phyloP scores from a whole-genome alignment of 1,284 basidiomycete species.

The Apiotrichum veenhuisii region DNA sequence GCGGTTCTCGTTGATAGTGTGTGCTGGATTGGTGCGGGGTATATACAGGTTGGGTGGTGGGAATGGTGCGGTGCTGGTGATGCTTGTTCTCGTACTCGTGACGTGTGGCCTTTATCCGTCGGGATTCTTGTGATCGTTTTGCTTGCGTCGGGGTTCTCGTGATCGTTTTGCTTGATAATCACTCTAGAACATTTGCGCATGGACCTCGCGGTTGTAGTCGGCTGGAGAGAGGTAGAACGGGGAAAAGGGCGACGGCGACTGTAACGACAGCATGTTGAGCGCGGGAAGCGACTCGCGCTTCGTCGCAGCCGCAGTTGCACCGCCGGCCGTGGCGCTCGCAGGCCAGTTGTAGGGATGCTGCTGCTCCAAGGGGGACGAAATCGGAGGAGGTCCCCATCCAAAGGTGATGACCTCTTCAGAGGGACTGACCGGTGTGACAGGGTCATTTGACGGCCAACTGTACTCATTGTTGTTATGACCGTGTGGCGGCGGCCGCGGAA shows the following conservation, averaged over 20 bases:
- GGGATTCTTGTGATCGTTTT: too few species aligned
- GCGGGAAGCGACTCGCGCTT: neutral
- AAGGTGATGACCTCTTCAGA: slow-evolving; percentile 1
- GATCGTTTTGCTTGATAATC: too few species aligned
- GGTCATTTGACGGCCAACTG: neutral
- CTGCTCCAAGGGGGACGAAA: neutral
- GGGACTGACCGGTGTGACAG: slow-evolving; percentile 1
- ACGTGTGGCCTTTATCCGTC: too few species aligned
- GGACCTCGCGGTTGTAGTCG: neutral
- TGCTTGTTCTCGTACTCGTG: too few species aligned
- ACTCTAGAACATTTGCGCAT: neutral
- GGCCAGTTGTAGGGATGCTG: neutral
- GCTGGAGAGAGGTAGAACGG: slow-evolving; percentile 1
- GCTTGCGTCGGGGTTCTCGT: too few species aligned
- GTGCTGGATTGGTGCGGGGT: too few species aligned
- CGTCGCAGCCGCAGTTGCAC: neutral
- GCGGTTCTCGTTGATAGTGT: too few species aligned
- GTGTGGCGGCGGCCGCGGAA: neutral
- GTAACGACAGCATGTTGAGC: neutral
- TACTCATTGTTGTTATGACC: neutral
- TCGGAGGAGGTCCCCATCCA: neutral
- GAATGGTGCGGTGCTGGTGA: too few species aligned
- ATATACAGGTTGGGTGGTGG: too few species aligned
- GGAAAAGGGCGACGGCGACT: slow-evolving; percentile 1
- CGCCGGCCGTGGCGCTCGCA: neutral